These are phyloP conservation scores for Ogataea methylovora DNA, from an alignment of 805 yeast species.

Conservation along the genomic window DNA sequence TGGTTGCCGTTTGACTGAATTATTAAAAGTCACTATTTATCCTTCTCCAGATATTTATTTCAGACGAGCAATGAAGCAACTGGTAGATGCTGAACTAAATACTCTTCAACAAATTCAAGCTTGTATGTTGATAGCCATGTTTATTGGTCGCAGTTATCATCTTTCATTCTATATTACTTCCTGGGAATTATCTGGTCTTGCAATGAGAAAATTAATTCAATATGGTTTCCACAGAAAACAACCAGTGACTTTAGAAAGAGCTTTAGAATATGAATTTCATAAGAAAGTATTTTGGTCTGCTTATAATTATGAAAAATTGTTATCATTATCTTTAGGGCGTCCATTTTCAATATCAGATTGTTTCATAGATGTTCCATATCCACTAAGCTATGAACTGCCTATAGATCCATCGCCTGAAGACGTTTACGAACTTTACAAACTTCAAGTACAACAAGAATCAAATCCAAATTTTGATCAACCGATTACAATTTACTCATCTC, in stretches of 20 bases:
- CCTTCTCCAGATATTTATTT: slow-evolving; percentile 14
- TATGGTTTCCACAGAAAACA: slow-evolving; percentile 14
- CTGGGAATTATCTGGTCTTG: slow-evolving; percentile 17
- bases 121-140: slow-evolving; percentile 11
- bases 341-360: slow-evolving; percentile 15
- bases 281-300: slow-evolving; percentile 18
- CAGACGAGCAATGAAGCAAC: slow-evolving; percentile 9
- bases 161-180: slow-evolving; percentile 11
- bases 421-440: slow-evolving; percentile 6
- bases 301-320: slow-evolving; percentile 11
- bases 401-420: slow-evolving; percentile 5
- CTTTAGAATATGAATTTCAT: slow-evolving; percentile 12
- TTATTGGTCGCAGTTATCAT: slow-evolving; percentile 13
- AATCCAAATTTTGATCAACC: slow-evolving; percentile 8
- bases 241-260: slow-evolving; percentile 7
- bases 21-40: slow-evolving; percentile 10
- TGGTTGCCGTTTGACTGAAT: slow-evolving; percentile 13
- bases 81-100: slow-evolving; percentile 6
- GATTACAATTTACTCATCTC: slow-evolving; percentile 8
- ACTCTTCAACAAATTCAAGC: slow-evolving; percentile 15
- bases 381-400: slow-evolving; percentile 10
- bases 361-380: slow-evolving; percentile 15
- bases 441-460: slow-evolving; percentile 10
- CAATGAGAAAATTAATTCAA: slow-evolving; percentile 14
- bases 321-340: slow-evolving; percentile 15